Conservation (phyloP, 371 early-diverging fungal genomes). For the Mortierella sp. region DNA sequence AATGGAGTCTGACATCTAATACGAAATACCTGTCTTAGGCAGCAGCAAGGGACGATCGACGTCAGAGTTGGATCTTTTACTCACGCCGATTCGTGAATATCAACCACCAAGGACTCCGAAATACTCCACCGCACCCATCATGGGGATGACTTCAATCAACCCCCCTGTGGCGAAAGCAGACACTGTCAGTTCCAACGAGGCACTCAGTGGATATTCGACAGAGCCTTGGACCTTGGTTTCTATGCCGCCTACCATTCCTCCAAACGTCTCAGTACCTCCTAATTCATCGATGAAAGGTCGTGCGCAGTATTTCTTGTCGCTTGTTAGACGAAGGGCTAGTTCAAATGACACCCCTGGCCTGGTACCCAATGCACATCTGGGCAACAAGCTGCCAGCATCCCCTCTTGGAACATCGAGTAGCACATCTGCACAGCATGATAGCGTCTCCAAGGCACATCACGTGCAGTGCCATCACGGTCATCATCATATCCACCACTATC, state of each 20-base stretch:
- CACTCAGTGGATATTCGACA: too few species aligned
- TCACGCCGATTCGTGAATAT: constrained; percentile 11
- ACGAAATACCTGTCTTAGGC: too few species aligned
- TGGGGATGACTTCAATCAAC: too few species aligned
- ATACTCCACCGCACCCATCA: neutral
- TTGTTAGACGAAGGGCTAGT: constrained; percentile 39
- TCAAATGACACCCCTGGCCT: constrained; percentile 37
- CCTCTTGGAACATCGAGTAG: constrained; percentile 17
- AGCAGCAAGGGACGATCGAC: constrained; percentile 34
- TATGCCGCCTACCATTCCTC: neutral
- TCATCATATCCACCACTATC: neutral
- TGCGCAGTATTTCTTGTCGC: constrained; percentile 38
- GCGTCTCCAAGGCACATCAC: neutral
- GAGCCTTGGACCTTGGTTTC: too few species aligned
- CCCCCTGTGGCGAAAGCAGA: too few species aligned
- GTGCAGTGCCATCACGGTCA: neutral
- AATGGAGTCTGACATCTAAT: too few species aligned
- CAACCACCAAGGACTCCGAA: neutral
- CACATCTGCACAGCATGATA: too few species aligned
- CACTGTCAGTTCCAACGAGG: too few species aligned
- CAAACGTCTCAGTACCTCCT: neutral
- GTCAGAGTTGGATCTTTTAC: constrained; percentile 37
- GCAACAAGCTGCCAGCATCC: constrained; percentile 4
- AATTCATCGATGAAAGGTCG: constrained; percentile 44
- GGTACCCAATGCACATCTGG: constrained; percentile 12